Conservation (phyloP, 495 filamentous ascomycete genomes). For the Chaetomidium leptoderma region DNA sequence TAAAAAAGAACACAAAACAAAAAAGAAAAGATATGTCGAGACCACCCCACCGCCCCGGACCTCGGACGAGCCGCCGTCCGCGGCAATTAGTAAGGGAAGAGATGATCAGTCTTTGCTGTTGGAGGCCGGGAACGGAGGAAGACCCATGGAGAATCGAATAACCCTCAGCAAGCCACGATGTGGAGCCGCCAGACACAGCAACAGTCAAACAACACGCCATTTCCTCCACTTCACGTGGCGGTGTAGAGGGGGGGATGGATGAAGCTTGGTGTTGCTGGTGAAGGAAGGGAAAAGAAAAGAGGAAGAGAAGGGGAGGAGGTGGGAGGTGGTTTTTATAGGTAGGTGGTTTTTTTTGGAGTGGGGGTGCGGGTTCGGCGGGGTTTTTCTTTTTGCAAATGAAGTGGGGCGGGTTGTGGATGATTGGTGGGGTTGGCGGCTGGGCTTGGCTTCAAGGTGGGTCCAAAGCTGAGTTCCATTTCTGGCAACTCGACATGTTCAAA, state of each 20-base stretch:
- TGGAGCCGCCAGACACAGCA: slow-evolving; percentile 27
- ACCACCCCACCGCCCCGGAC: slow-evolving; percentile 35
- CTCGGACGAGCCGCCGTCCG: slow-evolving; percentile 27
- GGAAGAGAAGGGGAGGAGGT: background rate
- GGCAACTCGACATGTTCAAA: too few species aligned
- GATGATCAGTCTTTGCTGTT: slow-evolving; percentile 28
- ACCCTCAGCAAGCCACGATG: slow-evolving; percentile 39
- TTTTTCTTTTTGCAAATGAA: too few species aligned
- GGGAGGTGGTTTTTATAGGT: slow-evolving; percentile 3
- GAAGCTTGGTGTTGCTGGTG: slow-evolving; percentile 4
- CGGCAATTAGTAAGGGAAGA: slow-evolving; percentile 26
- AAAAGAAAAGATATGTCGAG: slow-evolving; percentile 25
- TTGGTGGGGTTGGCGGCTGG: background rate
- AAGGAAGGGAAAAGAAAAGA: slow-evolving; percentile 11
- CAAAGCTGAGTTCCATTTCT: too few species aligned
- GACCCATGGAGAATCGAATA: slow-evolving; percentile 30
- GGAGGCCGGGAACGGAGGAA: slow-evolving; percentile 41
- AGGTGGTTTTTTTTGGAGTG: background rate
- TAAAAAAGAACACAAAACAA: background rate
- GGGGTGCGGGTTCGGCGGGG: background rate
- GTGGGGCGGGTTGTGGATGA: background rate
- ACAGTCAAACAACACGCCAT: background rate
- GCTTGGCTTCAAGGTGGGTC: background rate
- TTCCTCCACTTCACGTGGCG: slow-evolving; percentile 31
- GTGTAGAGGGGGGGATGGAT: slow-evolving; percentile 23